A percentile compares a stretch with the other conserved stretches of the same genome.
Evolutionary conservation across 179 eudicot genomes (phyloP).

Genomic region (Amaranthus tricolor): DNA sequence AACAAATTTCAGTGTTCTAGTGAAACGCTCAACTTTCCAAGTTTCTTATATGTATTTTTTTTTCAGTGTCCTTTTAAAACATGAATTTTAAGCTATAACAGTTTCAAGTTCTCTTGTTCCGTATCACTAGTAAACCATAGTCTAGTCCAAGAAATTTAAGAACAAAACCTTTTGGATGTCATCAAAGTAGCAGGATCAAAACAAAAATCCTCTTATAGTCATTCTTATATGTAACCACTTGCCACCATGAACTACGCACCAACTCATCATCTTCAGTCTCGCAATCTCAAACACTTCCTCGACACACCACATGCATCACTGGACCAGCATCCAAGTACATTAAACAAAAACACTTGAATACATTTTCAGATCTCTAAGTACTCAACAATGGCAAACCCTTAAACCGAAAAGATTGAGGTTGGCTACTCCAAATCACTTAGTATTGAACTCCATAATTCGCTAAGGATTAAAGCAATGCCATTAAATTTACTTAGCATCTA

Average conservation of each 20-base stretch:
- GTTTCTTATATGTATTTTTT: background rate
- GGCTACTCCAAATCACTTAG: background rate
- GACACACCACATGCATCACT: background rate
- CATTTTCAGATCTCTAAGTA: background rate
- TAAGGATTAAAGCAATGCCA: background rate
- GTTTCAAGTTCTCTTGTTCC: background rate
- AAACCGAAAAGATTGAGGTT: background rate
- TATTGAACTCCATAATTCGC: background rate
- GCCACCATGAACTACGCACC: background rate
- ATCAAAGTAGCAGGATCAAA: background rate
- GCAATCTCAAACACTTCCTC: background rate
- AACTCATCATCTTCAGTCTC: background rate
- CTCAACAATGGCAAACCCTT: background rate
- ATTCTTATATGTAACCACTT: background rate
- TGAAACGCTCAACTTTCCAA: background rate
- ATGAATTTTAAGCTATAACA: too few relatives aligned
- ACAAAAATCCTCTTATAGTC: background rate
- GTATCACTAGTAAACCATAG: background rate
- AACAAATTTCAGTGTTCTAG: background rate
- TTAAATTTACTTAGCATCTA: background rate
- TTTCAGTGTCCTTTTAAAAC: background rate
- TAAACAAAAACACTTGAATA: too few relatives aligned
- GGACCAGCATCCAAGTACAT: background rate
- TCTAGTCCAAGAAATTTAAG: background rate
- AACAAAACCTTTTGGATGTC: background rate